These are phyloP conservation scores for Talaromyces funiculosus DNA, from an alignment of 2,329 filamentous ascomycete genomes.

Conservation along the genomic window DNA sequence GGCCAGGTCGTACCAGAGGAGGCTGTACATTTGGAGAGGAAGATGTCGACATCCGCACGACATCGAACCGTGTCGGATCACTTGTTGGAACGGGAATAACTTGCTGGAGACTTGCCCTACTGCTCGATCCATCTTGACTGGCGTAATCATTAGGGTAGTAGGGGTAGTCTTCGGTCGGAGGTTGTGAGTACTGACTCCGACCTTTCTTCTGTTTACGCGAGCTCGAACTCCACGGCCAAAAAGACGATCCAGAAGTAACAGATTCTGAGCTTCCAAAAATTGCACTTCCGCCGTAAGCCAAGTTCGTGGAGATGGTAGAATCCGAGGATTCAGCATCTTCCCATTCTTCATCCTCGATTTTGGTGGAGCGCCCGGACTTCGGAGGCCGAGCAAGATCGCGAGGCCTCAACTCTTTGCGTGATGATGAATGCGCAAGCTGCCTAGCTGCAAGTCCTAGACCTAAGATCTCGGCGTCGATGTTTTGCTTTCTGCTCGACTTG, in stretches of 20 bases:
- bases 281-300: constrained; percentile 55
- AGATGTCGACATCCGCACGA: constrained; percentile 29
- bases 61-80: constrained; percentile 60
- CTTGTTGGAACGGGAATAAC: constrained; percentile 63
- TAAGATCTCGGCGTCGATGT: constrained; percentile 44
- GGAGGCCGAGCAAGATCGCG: constrained; percentile 21
- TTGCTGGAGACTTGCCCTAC: constrained; percentile 46
- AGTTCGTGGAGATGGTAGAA: constrained; percentile 17
- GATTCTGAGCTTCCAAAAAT: constrained; percentile 47
- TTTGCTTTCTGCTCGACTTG: constrained; percentile 31
- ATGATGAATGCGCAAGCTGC: constrained; percentile 37
- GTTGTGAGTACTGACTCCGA: constrained; percentile 16
- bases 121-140: constrained; percentile 29
- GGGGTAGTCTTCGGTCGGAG: constrained; percentile 1
- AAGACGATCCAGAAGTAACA: constrained; percentile 47
- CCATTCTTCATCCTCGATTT: constrained; percentile 52
- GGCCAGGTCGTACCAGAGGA: constrained; percentile 46
- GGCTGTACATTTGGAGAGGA: constrained; percentile 22
- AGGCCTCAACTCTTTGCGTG: constrained; percentile 19
- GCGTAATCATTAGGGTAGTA: constrained; percentile 1
- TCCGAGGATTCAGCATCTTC: constrained; percentile 54
- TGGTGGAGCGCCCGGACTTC: constrained; percentile 6
- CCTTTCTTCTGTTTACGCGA: constrained; percentile 49
- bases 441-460: constrained; percentile 44
- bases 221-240: constrained; percentile 58